Conservation (phyloP, 116 monocot species). For the Dioscorea cayenensis region DNA sequence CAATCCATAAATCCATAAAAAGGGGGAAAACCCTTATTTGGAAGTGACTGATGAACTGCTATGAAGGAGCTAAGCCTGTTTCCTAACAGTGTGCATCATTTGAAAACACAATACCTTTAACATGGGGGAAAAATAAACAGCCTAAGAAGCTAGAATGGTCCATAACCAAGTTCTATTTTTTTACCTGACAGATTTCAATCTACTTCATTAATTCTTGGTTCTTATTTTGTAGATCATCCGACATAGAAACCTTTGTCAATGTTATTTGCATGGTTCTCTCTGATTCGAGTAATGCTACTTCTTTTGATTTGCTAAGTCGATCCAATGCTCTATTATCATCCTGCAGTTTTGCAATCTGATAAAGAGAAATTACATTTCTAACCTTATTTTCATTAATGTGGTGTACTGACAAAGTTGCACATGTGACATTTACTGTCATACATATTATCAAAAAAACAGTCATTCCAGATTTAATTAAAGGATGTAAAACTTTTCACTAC, state of each 20-base stretch:
- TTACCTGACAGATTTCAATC: slow-evolving; percentile 91
- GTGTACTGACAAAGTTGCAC: no score
- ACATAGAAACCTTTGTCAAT: slow-evolving; percentile 82
- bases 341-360: slow-evolving; percentile 74
- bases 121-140: neutral
- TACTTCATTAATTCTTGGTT: slow-evolving; percentile 84
- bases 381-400: no score
- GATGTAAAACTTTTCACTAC: neutral
- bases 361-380: neutral
- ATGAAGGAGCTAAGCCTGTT: neutral
- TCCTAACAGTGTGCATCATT: slow-evolving; percentile 27
- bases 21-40: no score
- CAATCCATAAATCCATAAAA: no score
- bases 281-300: slow-evolving; percentile 77
- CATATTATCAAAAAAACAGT: no score
- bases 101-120: neutral
- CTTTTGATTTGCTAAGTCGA: slow-evolving; percentile 86
- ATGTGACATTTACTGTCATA: no score
- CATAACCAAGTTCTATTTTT: neutral
- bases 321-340: slow-evolving; percentile 89
- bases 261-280: slow-evolving; percentile 84
- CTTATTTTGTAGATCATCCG: slow-evolving; percentile 91
- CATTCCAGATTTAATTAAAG: no score
- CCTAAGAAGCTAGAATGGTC: neutral
- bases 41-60: no score